Base-by-base conservation (phyloP, 1,284 basidiomycete species). In the Trametes pubescens region DNA sequence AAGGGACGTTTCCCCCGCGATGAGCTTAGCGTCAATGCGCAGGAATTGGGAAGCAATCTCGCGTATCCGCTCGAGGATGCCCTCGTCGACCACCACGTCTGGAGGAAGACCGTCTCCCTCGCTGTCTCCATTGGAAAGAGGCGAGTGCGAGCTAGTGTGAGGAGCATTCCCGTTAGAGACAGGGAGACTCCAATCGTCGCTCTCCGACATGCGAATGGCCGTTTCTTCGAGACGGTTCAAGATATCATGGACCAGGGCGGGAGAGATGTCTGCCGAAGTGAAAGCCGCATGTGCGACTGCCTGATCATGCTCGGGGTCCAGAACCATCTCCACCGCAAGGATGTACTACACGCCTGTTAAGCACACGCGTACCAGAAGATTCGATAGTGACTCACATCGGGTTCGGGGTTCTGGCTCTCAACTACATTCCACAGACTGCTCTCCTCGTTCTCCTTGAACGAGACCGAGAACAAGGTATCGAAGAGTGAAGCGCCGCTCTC, bases 401-500 rank as follows among this genome's bases (percentile, higher is more conserved):
- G 77, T 60, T 79, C 74, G 0, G 82, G 79, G 32, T 81, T 76
- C 65, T 81, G 76, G 56, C 80, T 84, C 59, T 75, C 66, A 16
- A 74, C 37, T 14, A 79, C 59, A 11, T 71, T 66, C 74, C 76
- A 80, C 21, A 73, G 49, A 34, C 47, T 38, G 57, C 47, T 72
- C 52, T 51, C 61, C 65, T 22, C 66, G 3, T 70, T 56, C 21
- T 78, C 74, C 54, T 80, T 76, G 40, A 80, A 71, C 11, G 81
- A 80, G 18, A 83, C 73, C 9, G 82, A 84, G 61, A 84, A 84
- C 34, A 84, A 62, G 9, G 78, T 72, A 49, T 84, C 82, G 57
- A 84, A 82, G 13, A 83, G 64, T 40, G 64, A 53, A 14, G 66
- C 63, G 14, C 37, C 60, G 18, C 79, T 78, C 18, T 78, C 79